Percentiles rank a stretch among this genome's conserved stretches.
phyloP scores from a whole-genome alignment of 495 filamentous ascomycete species.

The Rhypophila decipiens region DNA sequence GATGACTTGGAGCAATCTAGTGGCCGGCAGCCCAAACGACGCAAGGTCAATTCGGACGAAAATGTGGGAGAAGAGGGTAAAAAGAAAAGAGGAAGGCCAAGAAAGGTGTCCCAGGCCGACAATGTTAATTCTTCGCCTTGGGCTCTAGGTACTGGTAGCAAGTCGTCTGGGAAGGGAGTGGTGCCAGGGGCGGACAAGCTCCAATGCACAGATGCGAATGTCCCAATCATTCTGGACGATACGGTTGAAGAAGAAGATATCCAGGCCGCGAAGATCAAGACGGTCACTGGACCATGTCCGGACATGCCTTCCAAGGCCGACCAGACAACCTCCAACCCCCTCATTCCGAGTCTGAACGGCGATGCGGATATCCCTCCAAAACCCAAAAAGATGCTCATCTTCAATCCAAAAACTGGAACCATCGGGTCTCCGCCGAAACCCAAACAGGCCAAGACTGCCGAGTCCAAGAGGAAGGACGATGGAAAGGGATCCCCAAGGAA shows the following conservation, averaged over 20 bases:
- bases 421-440: conserved; percentile 47
- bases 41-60: conserved; percentile 32
- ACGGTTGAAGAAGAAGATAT: no score
- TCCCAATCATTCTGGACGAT: no score
- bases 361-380: conserved; percentile 13
- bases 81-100: conserved; percentile 10
- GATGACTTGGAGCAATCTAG: conserved; percentile 23
- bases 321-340: not conserved
- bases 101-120: no score
- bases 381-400: conserved; percentile 38
- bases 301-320: no score
- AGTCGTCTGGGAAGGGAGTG: no score
- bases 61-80: conserved; percentile 6
- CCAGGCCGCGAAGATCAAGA: no score
- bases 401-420: conserved; percentile 47
- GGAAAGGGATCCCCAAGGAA: conserved; percentile 7
- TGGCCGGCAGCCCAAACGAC: conserved; percentile 40
- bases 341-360: no score
- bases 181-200: no score
- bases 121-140: no score
- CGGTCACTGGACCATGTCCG: no score
- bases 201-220: no score
- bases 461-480: conserved; percentile 1
- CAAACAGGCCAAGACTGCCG: conserved; percentile 9
- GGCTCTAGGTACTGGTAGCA: no score